These are phyloP conservation scores for Ascochyta viciae-villosae DNA, from an alignment of 2,329 filamentous ascomycete genomes.

Conservation along the genomic window DNA sequence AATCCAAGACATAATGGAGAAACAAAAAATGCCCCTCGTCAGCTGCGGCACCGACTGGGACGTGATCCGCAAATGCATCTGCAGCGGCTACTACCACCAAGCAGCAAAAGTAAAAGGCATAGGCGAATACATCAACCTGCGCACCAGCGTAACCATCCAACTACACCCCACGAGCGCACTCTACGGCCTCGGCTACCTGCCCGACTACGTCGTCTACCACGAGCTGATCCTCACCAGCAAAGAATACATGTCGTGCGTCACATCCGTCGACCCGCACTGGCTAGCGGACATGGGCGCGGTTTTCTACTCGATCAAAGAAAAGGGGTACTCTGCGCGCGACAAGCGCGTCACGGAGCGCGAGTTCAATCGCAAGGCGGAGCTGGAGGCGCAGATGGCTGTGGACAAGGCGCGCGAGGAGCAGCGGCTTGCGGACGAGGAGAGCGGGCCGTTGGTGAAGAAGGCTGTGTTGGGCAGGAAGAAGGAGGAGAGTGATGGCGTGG, in stretches of 20 bases:
- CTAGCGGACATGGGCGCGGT: constrained; percentile 94
- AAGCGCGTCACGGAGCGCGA: constrained; percentile 88
- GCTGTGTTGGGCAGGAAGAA: constrained; percentile 34
- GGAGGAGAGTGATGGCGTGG: constrained; percentile 46
- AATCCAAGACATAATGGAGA: constrained; percentile 89
- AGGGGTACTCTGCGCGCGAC: constrained; percentile 88
- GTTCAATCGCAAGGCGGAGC: constrained; percentile 91
- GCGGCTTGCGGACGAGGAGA: constrained; percentile 50
- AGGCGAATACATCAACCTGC: constrained; percentile 95
- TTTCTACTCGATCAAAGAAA: constrained; percentile 97
- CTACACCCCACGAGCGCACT: constrained; percentile 93
- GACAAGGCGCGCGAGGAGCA: constrained; percentile 76
- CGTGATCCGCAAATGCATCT: constrained; percentile 92
- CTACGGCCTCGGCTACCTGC: constrained; percentile 90
- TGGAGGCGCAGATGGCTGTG: constrained; percentile 88
- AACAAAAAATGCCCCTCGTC: constrained; percentile 85
- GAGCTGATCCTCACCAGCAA: constrained; percentile 96
- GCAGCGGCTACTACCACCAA: constrained; percentile 97
- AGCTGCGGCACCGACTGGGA: constrained; percentile 98
- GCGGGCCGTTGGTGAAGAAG: constrained; percentile 37
- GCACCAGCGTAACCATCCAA: constrained; percentile 92
- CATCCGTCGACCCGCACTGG: constrained; percentile 95
- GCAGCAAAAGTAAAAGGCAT: constrained; percentile 95
- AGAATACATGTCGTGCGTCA: constrained; percentile 98
- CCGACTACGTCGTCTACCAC: constrained; percentile 97